These are phyloP conservation scores for Catenaria anguillulae DNA, from an alignment of 371 early-diverging fungal genomes.

Conservation along the genomic window DNA sequence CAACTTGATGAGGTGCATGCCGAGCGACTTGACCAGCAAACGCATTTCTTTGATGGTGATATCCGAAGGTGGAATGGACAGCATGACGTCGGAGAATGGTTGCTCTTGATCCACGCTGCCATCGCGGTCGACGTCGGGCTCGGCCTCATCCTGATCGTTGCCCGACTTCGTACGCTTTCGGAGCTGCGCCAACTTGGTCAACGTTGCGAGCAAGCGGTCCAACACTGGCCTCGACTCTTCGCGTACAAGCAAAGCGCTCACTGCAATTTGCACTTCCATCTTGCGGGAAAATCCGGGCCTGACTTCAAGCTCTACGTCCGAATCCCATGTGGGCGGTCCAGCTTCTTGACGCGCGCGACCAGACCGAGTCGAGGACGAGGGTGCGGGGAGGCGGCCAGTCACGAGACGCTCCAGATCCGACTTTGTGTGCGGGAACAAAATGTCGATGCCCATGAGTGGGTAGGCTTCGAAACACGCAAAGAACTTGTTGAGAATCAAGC, in stretches of 20 bases:
- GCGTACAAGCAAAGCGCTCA: neutral
- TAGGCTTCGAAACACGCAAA: conserved; percentile 33
- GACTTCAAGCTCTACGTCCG: neutral
- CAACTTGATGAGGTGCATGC: neutral
- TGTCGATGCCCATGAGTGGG: conserved; percentile 44
- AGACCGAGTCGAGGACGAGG: neutral
- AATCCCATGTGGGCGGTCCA: neutral
- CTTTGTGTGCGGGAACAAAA: conserved; percentile 5
- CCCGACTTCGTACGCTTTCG: neutral
- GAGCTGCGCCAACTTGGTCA: neutral
- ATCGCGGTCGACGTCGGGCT: neutral
- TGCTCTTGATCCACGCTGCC: no score
- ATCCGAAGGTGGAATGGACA: neutral
- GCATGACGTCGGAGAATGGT: neutral
- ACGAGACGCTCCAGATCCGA: neutral
- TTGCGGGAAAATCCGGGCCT: neutral
- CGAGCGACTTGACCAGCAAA: neutral
- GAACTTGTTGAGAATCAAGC: conserved; percentile 34
- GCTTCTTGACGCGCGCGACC: neutral
- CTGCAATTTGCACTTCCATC: neutral
- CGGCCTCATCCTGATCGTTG: neutral
- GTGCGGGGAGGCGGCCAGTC: neutral
- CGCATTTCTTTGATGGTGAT: neutral
- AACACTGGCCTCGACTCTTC: neutral
- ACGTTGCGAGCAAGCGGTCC: neutral